Evolutionary conservation across 1,139 yeast genomes (phyloP).

Genomic region (Candida sp.): DNA sequence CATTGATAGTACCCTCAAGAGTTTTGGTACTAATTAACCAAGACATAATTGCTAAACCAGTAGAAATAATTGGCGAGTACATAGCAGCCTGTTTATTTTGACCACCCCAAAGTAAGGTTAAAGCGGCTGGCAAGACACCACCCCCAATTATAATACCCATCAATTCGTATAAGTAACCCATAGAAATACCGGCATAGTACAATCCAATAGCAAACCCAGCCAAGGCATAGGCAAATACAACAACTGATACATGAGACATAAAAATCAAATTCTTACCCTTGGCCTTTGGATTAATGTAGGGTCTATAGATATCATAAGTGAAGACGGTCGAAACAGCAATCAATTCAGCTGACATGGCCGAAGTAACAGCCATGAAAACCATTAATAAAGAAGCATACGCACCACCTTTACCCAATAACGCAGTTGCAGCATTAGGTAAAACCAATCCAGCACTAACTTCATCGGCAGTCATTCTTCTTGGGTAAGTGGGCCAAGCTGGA

Average conservation of each 20-base stretch:
- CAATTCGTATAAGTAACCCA: conserved; percentile 83
- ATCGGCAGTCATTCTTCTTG: conserved; percentile 56
- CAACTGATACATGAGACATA: conserved; percentile 65
- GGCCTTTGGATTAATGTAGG: conserved; percentile 76
- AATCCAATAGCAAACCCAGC: conserved; percentile 82
- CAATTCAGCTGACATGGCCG: conserved; percentile 84
- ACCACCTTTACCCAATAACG: conserved; percentile 82
- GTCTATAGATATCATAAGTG: conserved; percentile 82
- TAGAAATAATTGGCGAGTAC: conserved; percentile 59
- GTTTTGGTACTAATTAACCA: conserved; percentile 65
- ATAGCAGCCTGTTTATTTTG: conserved; percentile 64
- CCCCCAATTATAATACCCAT: conserved; percentile 88
- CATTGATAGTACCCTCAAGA: conserved; percentile 50
- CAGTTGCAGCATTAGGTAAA: conserved; percentile 83
- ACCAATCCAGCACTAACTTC: conserved; percentile 82
- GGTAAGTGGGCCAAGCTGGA: conserved; percentile 76
- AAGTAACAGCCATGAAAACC: conserved; percentile 80
- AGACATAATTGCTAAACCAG: conserved; percentile 57
- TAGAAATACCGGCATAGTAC: conserved; percentile 74
- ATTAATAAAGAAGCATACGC: conserved; percentile 75
- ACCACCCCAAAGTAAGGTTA: conserved; percentile 65
- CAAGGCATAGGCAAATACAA: conserved; percentile 66
- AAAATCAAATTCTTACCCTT: conserved; percentile 65
- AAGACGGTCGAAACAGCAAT: conserved; percentile 82
- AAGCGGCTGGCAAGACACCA: conserved; percentile 75